phyloP scores from a whole-genome alignment of 441 rosid genomes.

The Brassica hybrid region DNA sequence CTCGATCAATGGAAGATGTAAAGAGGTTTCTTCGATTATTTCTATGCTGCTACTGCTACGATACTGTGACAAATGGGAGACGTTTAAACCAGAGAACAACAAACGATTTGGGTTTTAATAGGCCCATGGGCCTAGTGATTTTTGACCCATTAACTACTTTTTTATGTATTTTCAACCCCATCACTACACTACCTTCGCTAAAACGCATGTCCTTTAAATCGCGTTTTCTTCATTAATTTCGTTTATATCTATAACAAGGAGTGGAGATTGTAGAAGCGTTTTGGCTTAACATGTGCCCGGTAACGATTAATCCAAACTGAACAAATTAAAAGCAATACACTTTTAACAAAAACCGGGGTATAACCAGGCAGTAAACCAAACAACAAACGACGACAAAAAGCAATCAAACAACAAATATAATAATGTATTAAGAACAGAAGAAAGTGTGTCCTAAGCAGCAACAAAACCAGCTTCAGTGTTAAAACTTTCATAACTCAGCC shows the following conservation, averaged over 20 bases:
- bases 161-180: neutral
- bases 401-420: neutral
- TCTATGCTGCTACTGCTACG: slow-evolving; percentile 24
- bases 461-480: neutral
- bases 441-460: neutral
- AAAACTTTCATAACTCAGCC: neutral
- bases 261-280: too few relatives aligned
- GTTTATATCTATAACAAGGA: neutral
- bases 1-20: slow-evolving; percentile 2
- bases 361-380: neutral
- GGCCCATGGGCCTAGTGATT: neutral
- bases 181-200: neutral
- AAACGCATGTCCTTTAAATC: neutral
- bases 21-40: slow-evolving; percentile 26
- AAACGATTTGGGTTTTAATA: neutral
- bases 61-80: slow-evolving; percentile 20
- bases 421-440: neutral
- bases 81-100: too few relatives aligned
- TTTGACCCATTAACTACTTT: neutral
- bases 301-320: neutral
- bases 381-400: neutral
- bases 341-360: neutral
- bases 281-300: neutral
- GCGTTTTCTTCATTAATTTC: neutral
- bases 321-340: neutral